Evolutionary conservation across 2,329 filamentous ascomycete genomes (phyloP), one percentile per base, ranked within the genome.

Genomic region (Cytospora piceicola): DNA sequence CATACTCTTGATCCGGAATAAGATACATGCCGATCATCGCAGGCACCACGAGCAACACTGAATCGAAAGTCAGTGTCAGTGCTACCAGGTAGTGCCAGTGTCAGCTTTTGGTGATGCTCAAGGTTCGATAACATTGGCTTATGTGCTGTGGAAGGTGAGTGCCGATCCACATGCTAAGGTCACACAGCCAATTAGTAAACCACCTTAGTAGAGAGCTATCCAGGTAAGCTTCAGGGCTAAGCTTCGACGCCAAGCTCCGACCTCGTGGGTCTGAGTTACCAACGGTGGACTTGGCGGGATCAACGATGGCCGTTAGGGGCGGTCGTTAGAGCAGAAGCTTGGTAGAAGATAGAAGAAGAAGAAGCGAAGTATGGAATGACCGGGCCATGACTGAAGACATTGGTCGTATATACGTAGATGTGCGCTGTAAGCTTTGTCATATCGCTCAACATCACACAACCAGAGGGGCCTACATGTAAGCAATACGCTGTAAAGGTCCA

Each of bases 271-370:
- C 60, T 42, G 39, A 63, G 53, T 36, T 46, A 63, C 39, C 53
- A 63, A 29, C 60, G 55, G 39, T 22, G 39, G 60, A 51, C 60
- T 57, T 63, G 60, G 60, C 60, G n/a, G 46, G 46, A 63, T 61
- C 34, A 62, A 62, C 52, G 52, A 39, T 46, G 56, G 57, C 14
- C 29, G 27, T 51, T 30, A 39, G 42, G n/a, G 24, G 14, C 9
- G 3, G 46, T 49, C 20, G 46, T 20, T 14, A 7, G 5, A 9
- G n/a, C 9, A 22, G n/a, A 17, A 22, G 9, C 9, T 12, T 22
- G 22, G 4, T 6, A 12, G 22, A 12, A 7, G 9, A n/a, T n/a
- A 29, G 27, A 29, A 29, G 27, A 29, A 29, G 27, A 29, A 29
- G 27, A 29, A 29, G 27, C 5, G 27, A 29, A 5, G 27, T 29